Evolutionary conservation across 805 yeast genomes (phyloP).

Genomic region (Yarrowia bubula): DNA sequence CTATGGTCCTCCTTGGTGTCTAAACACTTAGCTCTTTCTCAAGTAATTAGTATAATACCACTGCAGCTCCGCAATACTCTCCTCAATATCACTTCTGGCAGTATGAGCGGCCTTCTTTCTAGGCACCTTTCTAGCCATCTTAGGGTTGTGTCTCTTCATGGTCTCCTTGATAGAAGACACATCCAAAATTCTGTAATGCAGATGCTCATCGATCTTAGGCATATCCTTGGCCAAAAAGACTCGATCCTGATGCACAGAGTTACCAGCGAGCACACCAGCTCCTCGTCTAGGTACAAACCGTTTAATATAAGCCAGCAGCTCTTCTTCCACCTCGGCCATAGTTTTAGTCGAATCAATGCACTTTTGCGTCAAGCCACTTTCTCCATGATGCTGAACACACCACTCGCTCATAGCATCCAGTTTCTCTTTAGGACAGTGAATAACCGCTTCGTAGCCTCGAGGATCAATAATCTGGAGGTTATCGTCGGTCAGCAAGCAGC

Average conservation of each 20-base stretch:
- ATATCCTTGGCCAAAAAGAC: conserved; percentile 79
- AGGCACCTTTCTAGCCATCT: conserved; percentile 55
- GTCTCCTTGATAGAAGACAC: conserved; percentile 85
- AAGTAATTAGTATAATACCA: conserved; percentile 66
- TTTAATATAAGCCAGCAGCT: conserved; percentile 60
- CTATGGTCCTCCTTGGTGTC: too few species aligned
- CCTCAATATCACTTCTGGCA: conserved; percentile 83
- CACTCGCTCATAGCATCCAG: conserved; percentile 32
- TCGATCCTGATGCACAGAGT: conserved; percentile 87
- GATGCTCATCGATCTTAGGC: conserved; percentile 59
- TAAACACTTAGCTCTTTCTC: neutral
- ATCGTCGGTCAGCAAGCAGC: conserved; percentile 87
- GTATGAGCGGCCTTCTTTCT: conserved; percentile 73
- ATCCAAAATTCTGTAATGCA: conserved; percentile 80
- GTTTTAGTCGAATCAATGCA: conserved; percentile 58
- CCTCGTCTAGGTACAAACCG: conserved; percentile 52
- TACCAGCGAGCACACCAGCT: conserved; percentile 81
- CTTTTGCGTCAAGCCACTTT: conserved; percentile 68
- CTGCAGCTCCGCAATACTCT: conserved; percentile 77
- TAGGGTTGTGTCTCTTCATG: conserved; percentile 72
- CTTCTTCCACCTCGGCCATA: conserved; percentile 59
- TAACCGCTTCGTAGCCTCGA: conserved; percentile 74
- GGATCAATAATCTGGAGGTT: conserved; percentile 67
- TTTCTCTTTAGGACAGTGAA: conserved; percentile 62
- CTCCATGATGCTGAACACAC: neutral